A percentile compares a stretch with the other conserved stretches of the same genome.
Evolutionary conservation across 2,329 filamentous ascomycete species (phyloP).

Genomic region (Monilinia vaccinii-corymbosi): DNA sequence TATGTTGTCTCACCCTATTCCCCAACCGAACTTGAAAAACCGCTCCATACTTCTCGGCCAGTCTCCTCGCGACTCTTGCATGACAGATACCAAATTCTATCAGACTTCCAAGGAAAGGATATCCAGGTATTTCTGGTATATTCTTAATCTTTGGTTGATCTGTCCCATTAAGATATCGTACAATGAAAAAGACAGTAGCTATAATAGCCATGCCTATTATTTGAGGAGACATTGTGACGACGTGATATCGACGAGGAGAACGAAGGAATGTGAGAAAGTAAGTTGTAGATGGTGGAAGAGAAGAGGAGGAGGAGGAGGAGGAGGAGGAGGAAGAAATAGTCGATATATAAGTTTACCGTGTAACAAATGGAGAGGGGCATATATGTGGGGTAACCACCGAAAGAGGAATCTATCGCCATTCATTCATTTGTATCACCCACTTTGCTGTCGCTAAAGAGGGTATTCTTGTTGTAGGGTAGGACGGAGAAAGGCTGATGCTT

Average conservation of each 20-base stretch:
- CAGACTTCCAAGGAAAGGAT: conserved; percentile 13
- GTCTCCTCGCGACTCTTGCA: conserved; percentile 10
- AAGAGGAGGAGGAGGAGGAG: background rate
- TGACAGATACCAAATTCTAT: conserved; percentile 13
- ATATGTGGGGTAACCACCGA: too few species aligned
- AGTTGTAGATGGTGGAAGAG: background rate
- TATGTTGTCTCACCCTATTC: conserved; percentile 27
- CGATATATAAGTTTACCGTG: background rate
- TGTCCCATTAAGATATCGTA: conserved; percentile 11
- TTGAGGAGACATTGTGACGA: conserved; percentile 6
- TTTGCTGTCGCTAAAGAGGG: too few species aligned
- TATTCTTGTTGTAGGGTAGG: too few species aligned
- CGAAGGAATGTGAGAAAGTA: background rate
- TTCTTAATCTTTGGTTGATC: conserved; percentile 14
- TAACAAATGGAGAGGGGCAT: too few species aligned
- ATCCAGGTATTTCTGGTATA: conserved; percentile 13
- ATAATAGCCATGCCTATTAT: conserved; percentile 8
- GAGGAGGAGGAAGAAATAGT: background rate
- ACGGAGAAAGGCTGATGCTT: too few species aligned
- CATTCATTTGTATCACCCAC: too few species aligned
- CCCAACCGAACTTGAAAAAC: conserved; percentile 15
- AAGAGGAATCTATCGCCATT: too few species aligned
- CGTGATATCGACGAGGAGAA: background rate
- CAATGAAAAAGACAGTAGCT: background rate
- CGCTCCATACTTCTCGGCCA: conserved; percentile 12